Percentiles rank a stretch among this genome's conserved stretches.
Conservation (phyloP, 768 basidiomycete species). For the Amanita rubescens region DNA sequence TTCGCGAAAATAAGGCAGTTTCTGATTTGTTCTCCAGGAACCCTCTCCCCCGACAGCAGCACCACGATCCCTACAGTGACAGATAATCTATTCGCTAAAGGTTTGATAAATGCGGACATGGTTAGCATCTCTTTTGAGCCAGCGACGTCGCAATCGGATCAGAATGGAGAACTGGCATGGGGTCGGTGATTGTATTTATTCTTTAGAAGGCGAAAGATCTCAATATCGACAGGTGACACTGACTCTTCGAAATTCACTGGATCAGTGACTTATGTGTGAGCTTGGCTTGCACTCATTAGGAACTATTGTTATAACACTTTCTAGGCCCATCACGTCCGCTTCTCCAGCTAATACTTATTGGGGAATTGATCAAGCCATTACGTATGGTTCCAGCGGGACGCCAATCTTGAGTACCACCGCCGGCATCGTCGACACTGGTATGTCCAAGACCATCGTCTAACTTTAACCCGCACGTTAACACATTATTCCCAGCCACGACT, state of each 20-base stretch:
- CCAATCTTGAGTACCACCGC: constrained; percentile 40
- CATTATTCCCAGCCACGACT: too few species aligned
- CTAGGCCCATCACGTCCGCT: constrained; percentile 39
- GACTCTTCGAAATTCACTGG: constrained; percentile 39
- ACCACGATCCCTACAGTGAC: constrained; percentile 46
- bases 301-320: background rate
- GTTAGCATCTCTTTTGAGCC: constrained; percentile 50
- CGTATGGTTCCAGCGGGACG: constrained; percentile 44
- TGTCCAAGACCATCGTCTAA: too few species aligned
- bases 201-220: constrained; percentile 13
- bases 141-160: constrained; percentile 19
- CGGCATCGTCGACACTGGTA: constrained; percentile 56
- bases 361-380: constrained; percentile 53
- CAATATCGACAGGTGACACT: constrained; percentile 26
- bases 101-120: constrained; percentile 29
- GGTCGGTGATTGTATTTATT: constrained; percentile 24
- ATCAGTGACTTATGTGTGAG: constrained; percentile 33
- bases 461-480: too few species aligned
- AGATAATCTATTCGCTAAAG: constrained; percentile 40
- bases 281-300: background rate
- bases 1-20: background rate
- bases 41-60: constrained; percentile 23
- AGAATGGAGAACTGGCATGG: constrained; percentile 49
- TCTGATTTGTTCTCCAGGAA: constrained; percentile 17
- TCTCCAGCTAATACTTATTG: constrained; percentile 43